phyloP scores from a whole-genome alignment of 495 filamentous ascomycete species.

The Penicillium taxi region DNA sequence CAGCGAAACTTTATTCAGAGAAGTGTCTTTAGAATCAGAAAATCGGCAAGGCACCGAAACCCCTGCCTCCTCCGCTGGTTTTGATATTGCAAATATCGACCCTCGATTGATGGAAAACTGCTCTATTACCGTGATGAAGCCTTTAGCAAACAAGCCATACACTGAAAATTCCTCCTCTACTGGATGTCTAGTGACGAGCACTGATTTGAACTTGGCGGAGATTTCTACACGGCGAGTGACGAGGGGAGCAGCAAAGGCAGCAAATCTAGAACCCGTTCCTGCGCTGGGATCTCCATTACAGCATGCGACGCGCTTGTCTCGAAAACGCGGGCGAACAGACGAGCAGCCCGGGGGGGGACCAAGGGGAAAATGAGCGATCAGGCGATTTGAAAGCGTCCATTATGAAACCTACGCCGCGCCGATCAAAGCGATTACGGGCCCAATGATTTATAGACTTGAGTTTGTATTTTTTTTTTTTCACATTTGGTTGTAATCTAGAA shows the following conservation, averaged over 20 bases:
- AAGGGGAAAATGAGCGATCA: not conserved
- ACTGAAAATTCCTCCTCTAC: constrained; percentile 7
- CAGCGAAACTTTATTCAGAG: constrained; percentile 11
- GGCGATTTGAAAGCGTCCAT: constrained; percentile 3
- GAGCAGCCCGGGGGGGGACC: constrained; percentile 1
- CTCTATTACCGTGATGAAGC: constrained; percentile 3
- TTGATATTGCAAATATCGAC: constrained; percentile 17
- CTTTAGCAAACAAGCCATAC: constrained; percentile 1
- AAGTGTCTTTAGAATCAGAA: constrained; percentile 13
- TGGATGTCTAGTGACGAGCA: constrained; percentile 7
- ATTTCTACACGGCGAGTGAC: constrained; percentile 9
- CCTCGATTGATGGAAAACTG: constrained; percentile 11
- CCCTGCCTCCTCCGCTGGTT: constrained; percentile 15
- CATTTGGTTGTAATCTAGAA: no score
- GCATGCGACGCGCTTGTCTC: constrained; percentile 10
- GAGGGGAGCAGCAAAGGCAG: constrained; percentile 11
- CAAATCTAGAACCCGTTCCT: constrained; percentile 2
- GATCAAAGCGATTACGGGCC: constrained; percentile 8
- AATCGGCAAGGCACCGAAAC: constrained; percentile 13
- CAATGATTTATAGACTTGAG: constrained; percentile 4
- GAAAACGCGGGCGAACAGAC: constrained; percentile 1
- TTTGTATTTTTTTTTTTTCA: constrained; percentile 1
- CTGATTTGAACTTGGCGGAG: constrained; percentile 6
- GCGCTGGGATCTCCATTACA: constrained; percentile 4
- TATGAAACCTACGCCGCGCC: constrained; percentile 6